Evolutionary conservation across 176 grass and related monocot species (phyloP).

Genomic region (Saccharum officinarum): DNA sequence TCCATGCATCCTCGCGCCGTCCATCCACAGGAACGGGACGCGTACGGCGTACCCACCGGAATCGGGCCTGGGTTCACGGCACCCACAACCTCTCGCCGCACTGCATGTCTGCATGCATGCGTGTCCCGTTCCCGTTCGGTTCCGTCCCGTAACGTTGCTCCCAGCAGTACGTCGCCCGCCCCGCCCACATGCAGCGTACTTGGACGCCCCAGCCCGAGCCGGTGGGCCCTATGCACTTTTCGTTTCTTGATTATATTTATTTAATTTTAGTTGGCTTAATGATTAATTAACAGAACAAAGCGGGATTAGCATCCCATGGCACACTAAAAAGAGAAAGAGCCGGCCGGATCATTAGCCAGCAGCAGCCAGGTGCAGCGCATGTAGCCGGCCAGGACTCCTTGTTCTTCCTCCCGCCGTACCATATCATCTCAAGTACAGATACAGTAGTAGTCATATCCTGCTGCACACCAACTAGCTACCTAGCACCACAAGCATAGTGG

Average conservation of each 20-base stretch:
- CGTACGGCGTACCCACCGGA: slow-evolving; percentile 1
- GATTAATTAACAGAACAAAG: not conserved
- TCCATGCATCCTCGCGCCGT: not conserved
- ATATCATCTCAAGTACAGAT: not conserved
- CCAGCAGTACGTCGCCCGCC: not conserved
- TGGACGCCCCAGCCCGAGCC: not conserved
- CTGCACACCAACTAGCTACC: too few relatives aligned
- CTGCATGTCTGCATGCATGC: not conserved
- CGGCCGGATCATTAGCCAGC: not conserved
- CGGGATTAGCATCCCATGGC: not conserved
- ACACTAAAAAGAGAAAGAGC: not conserved
- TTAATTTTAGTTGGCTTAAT: not conserved
- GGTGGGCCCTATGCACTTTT: not conserved
- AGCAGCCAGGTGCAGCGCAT: slow-evolving; percentile 16
- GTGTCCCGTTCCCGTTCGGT: not conserved
- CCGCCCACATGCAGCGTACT: not conserved
- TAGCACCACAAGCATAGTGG: too few relatives aligned
- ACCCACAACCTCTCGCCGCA: not conserved
- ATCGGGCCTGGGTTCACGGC: slow-evolving; percentile 11
- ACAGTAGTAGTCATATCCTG: too few relatives aligned
- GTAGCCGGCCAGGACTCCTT: not conserved
- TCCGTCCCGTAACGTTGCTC: not conserved
- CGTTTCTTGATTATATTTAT: not conserved
- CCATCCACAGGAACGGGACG: not conserved
- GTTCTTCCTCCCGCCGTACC: not conserved